Percentiles rank a stretch among this genome's conserved stretches.
Evolutionary conservation across 306 rosid species (phyloP).

Genomic region (peach (Prunus persica)): Prunus_persica_NCBIv2 NC_034013.1:15453001-15453500

Average conservation of each 20-base stretch:
- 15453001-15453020: background rate
- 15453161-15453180: background rate
- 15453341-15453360: conserved; percentile 74
- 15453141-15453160: background rate
- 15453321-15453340: conserved; percentile 65
- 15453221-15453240: background rate
- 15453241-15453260: background rate
- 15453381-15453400: conserved; percentile 63
- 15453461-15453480: background rate
- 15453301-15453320: conserved; percentile 99
- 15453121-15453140: background rate
- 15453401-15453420: conserved; percentile 11
- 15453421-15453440: conserved; percentile 16
- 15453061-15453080: background rate
- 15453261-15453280: background rate
- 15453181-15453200: background rate
- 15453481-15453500: conserved; percentile 13
- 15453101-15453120: background rate
- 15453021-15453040: background rate
- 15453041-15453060: background rate
- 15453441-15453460: background rate
- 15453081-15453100: background rate
- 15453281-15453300: conserved; percentile 94
- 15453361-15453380: conserved; percentile 61
- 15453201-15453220: background rate